phyloP scores from a whole-genome alignment of 805 yeast species.

The Wickerhamiella occidentalis region DNA sequence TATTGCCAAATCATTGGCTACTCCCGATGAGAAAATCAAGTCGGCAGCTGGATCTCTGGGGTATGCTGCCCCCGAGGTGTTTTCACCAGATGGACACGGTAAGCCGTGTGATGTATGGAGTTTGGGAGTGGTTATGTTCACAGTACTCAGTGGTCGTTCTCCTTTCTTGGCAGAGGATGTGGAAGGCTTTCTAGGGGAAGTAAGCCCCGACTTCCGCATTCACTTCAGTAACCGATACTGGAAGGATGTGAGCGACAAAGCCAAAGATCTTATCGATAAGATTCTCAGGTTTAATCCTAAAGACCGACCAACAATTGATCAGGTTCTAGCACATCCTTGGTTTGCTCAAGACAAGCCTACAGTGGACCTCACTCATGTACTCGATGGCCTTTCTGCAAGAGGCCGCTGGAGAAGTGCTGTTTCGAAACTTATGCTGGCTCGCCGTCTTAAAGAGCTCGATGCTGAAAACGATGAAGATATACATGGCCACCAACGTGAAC shows the following conservation, averaged over 20 bases:
- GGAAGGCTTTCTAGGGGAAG: slow-evolving; percentile 70
- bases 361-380: slow-evolving; percentile 67
- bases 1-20: slow-evolving; percentile 65
- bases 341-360: slow-evolving; percentile 38
- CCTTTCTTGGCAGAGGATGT: slow-evolving; percentile 82
- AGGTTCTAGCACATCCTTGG: slow-evolving; percentile 74
- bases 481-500: slow-evolving; percentile 21
- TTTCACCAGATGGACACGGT: slow-evolving; percentile 75
- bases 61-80: slow-evolving; percentile 93
- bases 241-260: slow-evolving; percentile 67
- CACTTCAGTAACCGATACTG: slow-evolving; percentile 80
- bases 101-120: slow-evolving; percentile 96
- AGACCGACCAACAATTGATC: slow-evolving; percentile 68
- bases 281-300: slow-evolving; percentile 64
- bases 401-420: slow-evolving; percentile 74
- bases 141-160: slow-evolving; percentile 80
- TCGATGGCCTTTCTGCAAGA: slow-evolving; percentile 73
- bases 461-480: slow-evolving; percentile 35
- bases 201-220: slow-evolving; percentile 59
- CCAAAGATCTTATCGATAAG: slow-evolving; percentile 61
- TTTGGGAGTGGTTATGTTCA: slow-evolving; percentile 82
- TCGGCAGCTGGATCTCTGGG: slow-evolving; percentile 88
- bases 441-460: slow-evolving; percentile 59
- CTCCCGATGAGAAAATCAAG: slow-evolving; percentile 47
- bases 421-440: slow-evolving; percentile 69